Evolutionary conservation across 108 stramenopile species (phyloP).

Genomic region (Chaetoceros tenuissimus): DNA sequence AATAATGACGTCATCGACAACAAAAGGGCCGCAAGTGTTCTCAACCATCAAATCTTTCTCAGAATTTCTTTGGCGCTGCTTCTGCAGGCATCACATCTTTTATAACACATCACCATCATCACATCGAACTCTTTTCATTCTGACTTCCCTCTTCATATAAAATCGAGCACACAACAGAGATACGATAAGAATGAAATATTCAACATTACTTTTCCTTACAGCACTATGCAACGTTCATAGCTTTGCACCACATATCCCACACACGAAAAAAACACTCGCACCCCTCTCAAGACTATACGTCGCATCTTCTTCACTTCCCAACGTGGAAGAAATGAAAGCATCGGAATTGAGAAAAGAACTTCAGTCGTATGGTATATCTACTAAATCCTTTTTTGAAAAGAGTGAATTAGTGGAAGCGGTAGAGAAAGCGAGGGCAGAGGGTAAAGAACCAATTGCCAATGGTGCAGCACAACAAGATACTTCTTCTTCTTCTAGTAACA

Average conservation of each 20-base stretch:
- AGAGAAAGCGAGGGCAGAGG: constrained; percentile 55
- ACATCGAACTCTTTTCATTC: too few species aligned
- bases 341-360: constrained; percentile 60
- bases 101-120: too few species aligned
- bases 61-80: too few species aligned
- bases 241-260: neutral
- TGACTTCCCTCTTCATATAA: too few species aligned
- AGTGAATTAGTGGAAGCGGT: constrained; percentile 59
- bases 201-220: too few species aligned
- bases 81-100: too few species aligned
- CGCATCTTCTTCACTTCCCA: neutral
- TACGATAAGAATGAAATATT: too few species aligned
- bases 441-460: constrained; percentile 32
- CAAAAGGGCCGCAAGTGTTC: too few species aligned
- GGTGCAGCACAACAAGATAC: neutral
- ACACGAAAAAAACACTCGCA: neutral
- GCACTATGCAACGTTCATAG: too few species aligned
- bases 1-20: too few species aligned
- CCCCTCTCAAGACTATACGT: neutral
- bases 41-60: too few species aligned
- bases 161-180: too few species aligned
- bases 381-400: constrained; percentile 71
- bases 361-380: constrained; percentile 54
- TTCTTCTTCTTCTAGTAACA: constrained; percentile 1
- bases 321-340: constrained; percentile 34